Base-by-base conservation (phyloP, 176 grass and related monocot species). In the Juncus inflexus region DNA sequence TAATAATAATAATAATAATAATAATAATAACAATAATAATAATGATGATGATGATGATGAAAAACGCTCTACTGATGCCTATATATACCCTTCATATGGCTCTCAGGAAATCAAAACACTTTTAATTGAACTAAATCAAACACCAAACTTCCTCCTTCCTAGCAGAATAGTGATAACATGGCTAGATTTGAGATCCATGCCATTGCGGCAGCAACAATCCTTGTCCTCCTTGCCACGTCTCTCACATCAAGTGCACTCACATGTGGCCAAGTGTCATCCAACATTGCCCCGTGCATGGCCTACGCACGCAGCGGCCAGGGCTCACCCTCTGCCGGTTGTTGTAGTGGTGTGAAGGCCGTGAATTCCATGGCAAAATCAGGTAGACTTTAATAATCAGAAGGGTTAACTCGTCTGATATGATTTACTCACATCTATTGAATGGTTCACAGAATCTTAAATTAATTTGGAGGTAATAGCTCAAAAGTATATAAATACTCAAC, bases 31-130 rank as follows among this genome's bases (percentile, higher is more conserved):
- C n/a, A n/a, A n/a, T n/a, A n/a, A n/a, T n/a, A n/a, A n/a, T n/a
- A n/a, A n/a, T n/a, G n/a, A n/a, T n/a, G n/a, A n/a, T n/a, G n/a
- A n/a, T n/a, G n/a, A n/a, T n/a, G n/a, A n/a, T n/a, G n/a, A n/a
- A n/a, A n/a, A 16, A n/a, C n/a, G n/a, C 19, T 28, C 19, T 10
- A 55, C 11, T 40, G 7, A 55, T 40, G 47, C 12, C 66, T 69
- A 69, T 69, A 69, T 69, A 55, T 54, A 40, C 66, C 52, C 66
- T 52, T 40, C 35, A 12, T 40, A 40, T 49, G 37, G 41, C 40
- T 50, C 12, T 43, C 28, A 54, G 52, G 3, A 55, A 69, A 3
- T 2, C 66, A 28, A 28, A 28, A 69, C 66, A 56, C 5, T 7
- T 39, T 13, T 16, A 39, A 16, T 50, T 9, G 3, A 37, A 37